Conservation (phyloP, 371 early-diverging fungal genomes). For the Lichtheimia hyalospora region DNA sequence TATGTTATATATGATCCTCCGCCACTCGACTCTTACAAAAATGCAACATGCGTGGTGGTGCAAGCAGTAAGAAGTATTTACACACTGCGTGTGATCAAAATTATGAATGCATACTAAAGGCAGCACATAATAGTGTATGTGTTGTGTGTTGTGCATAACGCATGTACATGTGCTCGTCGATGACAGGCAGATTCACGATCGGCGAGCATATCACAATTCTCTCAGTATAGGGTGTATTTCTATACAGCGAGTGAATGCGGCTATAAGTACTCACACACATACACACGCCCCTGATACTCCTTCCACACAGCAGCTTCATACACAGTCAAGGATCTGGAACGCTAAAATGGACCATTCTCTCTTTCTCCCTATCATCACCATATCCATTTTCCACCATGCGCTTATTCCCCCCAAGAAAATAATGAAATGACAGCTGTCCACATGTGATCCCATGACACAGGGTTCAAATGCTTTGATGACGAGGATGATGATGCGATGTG, state of each 20-base stretch:
- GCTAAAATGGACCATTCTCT: constrained; percentile 3
- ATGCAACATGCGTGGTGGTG: too few relatives aligned
- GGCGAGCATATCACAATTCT: constrained; percentile 1
- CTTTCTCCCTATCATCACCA: neutral
- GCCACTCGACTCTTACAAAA: too few relatives aligned
- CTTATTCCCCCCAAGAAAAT: neutral
- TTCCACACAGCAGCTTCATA: neutral
- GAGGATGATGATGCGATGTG: neutral
- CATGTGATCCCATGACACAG: neutral
- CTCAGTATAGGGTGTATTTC: neutral
- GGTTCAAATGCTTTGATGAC: neutral
- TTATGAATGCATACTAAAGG: too few relatives aligned
- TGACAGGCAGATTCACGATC: neutral
- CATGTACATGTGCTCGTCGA: constrained; percentile 14
- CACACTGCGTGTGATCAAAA: too few relatives aligned
- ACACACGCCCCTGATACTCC: neutral
- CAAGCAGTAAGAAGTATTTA: too few relatives aligned
- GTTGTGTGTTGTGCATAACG: constrained; percentile 8
- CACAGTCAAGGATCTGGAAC: constrained; percentile 9
- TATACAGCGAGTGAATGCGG: neutral
- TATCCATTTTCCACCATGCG: neutral
- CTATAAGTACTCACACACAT: neutral
- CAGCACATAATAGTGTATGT: too few relatives aligned
- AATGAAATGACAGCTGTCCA: neutral
- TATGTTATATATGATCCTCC: too few relatives aligned